Evolutionary conservation across 2,329 filamentous ascomycete genomes (phyloP), one percentile per base, ranked within the genome.

Genomic region (Orbilia oligospora): DNA sequence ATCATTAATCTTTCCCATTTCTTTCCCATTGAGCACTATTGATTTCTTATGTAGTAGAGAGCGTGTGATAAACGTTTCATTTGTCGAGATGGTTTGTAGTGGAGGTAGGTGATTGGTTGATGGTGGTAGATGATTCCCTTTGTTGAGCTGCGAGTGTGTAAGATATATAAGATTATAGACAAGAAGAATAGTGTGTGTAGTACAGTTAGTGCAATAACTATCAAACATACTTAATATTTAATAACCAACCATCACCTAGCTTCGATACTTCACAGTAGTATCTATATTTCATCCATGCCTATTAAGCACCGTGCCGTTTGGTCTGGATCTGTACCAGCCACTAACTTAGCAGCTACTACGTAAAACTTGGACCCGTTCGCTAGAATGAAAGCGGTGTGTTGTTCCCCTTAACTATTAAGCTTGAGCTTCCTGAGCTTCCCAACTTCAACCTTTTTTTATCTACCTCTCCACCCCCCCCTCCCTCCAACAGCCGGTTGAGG

Each of bases 1-100:
- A 1, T 18, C 24, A 27, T 12, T n/a, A n/a, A n/a, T 24, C 48
- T 22, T 51, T n/a, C 18, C 53, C 27, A 2, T 70, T 46, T 49
- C 61, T 27, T 44, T 55, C 38, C 49, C 36, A 5, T 27, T 30
- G 22, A 24, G 48, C 16, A 24, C 12, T 27, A 6, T 48, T 67
- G n/a, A 49, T 49, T 48, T 69, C 58, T 63, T 64, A 56, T 64
- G 67, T 75, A 24, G 71, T 75, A 63, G 64, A 75, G 71, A 53
- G 65, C 65, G 65, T 18, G 58, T 66, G 61, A 66, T 72, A 49
- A 24, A 65, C 16, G 22, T 71, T 65, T 71, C 58, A 53, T 75
- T 68, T 69, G 38, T 75, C 24, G 9, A 36, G 51, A 22, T 36
- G 10, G 46, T 22, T 63, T 48, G 44, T 53, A 27, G 44, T 36